These are phyloP conservation scores for Geotrichum australiense DNA, from an alignment of 1,139 yeast genomes.

Conservation along the genomic window DNA sequence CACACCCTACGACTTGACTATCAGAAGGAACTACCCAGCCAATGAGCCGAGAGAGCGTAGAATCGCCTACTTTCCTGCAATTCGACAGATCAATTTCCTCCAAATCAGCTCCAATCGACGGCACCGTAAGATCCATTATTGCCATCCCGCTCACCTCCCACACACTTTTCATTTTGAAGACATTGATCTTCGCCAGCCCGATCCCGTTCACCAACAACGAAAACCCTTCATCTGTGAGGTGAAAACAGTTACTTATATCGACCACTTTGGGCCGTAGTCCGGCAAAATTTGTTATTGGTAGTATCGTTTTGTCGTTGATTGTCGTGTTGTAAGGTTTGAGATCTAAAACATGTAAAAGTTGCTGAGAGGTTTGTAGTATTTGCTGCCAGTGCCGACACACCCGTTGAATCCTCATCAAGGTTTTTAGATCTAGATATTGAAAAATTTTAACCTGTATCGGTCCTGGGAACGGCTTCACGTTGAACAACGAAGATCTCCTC, in stretches of 20 bases:
- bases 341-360: conserved; percentile 46
- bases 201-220: conserved; percentile 62
- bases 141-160: conserved; percentile 81
- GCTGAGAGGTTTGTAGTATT: conserved; percentile 50
- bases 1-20: conserved; percentile 46
- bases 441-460: conserved; percentile 48
- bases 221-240: conserved; percentile 69
- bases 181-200: conserved; percentile 53
- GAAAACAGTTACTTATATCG: conserved; percentile 67
- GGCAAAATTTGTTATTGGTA: conserved; percentile 58
- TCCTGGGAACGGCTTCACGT: conserved; percentile 55
- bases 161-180: conserved; percentile 55
- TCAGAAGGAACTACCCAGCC: conserved; percentile 42
- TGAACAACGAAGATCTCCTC: conserved; percentile 51
- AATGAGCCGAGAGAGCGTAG: conserved; percentile 57
- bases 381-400: conserved; percentile 65
- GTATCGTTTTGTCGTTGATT: conserved; percentile 51
- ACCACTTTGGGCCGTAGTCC: conserved; percentile 58
- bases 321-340: conserved; percentile 54
- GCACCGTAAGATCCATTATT: conserved; percentile 66
- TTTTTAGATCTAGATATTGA: conserved; percentile 46
- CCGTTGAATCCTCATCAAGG: conserved; percentile 49
- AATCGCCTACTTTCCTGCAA: conserved; percentile 67
- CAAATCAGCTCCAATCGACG: conserved; percentile 53
- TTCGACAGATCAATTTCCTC: conserved; percentile 60